Evolutionary conservation across 768 basidiomycete species (phyloP).

Genomic region (Leccinum uliginosum): DNA sequence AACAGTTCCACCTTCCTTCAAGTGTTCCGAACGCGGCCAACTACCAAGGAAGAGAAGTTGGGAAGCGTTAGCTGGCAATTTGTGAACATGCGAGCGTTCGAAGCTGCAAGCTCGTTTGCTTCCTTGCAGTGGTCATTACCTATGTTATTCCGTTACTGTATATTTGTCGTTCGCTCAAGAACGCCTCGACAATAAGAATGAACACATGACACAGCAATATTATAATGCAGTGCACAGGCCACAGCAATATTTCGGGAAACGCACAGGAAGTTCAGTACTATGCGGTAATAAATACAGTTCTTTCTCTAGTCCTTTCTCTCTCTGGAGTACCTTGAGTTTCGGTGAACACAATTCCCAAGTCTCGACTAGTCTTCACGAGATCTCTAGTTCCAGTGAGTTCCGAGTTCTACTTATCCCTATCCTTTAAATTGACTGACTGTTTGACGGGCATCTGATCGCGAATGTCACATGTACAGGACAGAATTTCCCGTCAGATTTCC

Average conservation of each 20-base stretch:
- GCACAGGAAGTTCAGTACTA: not conserved
- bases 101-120: not conserved
- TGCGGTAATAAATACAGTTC: not conserved
- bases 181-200: not conserved
- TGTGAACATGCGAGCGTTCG: not conserved
- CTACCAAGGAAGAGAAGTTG: not conserved
- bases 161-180: not conserved
- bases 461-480: not conserved
- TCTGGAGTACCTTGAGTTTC: not conserved
- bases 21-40: not conserved
- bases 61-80: not conserved
- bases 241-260: no score
- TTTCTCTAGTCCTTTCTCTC: not conserved
- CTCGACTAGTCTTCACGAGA: not conserved
- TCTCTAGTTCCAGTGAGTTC: not conserved
- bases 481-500: no score
- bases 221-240: not conserved
- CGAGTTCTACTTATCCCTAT: not conserved
- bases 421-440: not conserved
- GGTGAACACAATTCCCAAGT: not conserved
- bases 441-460: not conserved
- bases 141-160: not conserved
- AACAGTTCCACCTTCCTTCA: not conserved
- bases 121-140: not conserved
- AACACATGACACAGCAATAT: not conserved